Percentiles rank a stretch among this genome's conserved stretches.
phyloP scores from a whole-genome alignment of 106 monocot species.

The Triglochin maritima region DNA sequence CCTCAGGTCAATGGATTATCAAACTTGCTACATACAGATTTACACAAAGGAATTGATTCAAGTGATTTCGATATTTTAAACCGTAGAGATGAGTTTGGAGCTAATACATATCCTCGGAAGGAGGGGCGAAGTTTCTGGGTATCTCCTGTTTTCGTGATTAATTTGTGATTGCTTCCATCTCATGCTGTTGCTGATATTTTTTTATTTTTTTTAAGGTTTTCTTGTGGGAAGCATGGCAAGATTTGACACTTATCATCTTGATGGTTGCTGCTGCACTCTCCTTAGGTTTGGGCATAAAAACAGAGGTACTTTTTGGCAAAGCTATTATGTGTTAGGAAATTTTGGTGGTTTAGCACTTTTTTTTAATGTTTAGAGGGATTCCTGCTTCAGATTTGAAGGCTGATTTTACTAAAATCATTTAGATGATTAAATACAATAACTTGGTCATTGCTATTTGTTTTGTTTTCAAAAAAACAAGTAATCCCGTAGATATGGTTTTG shows the following conservation, averaged over 20 bases:
- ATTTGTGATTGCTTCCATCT: conserved; percentile 1
- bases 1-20: conserved; percentile 48
- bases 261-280: conserved; percentile 82
- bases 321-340: too few species aligned
- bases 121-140: conserved; percentile 53
- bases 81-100: conserved; percentile 59
- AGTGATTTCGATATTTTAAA: conserved; percentile 48
- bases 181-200: background rate
- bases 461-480: too few species aligned
- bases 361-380: too few species aligned
- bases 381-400: too few species aligned
- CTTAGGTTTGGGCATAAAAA: conserved; percentile 70
- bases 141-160: background rate
- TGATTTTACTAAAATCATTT: too few species aligned
- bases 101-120: conserved; percentile 86
- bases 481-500: too few species aligned
- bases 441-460: too few species aligned
- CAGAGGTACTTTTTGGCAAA: conserved; percentile 42
- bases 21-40: conserved; percentile 47
- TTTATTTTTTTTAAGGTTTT: conserved; percentile 51
- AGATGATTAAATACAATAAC: too few species aligned
- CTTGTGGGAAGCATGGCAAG: conserved; percentile 88
- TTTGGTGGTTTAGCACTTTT: too few species aligned
- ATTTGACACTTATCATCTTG: conserved; percentile 75
- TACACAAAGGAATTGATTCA: conserved; percentile 57